Conservation (phyloP, 257 asterid species). For the Linderniella brevidens region DNA sequence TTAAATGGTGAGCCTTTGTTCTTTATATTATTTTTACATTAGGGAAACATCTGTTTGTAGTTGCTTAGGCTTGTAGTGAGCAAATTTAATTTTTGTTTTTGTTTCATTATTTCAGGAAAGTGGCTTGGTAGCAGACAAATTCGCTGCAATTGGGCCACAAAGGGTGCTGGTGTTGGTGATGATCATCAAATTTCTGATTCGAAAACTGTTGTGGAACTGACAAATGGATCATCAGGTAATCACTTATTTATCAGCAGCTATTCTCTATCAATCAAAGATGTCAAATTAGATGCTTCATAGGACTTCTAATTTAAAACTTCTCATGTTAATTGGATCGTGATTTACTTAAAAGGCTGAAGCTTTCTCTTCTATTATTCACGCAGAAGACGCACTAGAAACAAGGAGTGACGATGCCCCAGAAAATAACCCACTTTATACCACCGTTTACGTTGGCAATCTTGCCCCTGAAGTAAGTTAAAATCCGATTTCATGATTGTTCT, state of each 20-base stretch:
- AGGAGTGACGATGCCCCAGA: slow-evolving; percentile 60
- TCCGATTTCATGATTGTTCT: slow-evolving; percentile 1
- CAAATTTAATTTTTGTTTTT: not conserved
- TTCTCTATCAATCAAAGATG: too few species aligned
- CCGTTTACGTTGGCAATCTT: slow-evolving; percentile 76
- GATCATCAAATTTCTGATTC: slow-evolving; percentile 62
- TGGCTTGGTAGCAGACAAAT: slow-evolving; percentile 96
- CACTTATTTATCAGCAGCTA: too few species aligned
- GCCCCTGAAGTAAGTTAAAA: slow-evolving; percentile 49
- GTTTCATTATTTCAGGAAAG: slow-evolving; percentile 33
- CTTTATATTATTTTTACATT: slow-evolving; percentile 1
- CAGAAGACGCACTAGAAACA: slow-evolving; percentile 65
- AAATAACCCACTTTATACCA: slow-evolving; percentile 65
- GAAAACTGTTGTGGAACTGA: slow-evolving; percentile 70
- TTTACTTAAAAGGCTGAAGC: not conserved
- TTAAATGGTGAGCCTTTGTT: slow-evolving; percentile 43
- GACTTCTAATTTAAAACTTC: too few species aligned
- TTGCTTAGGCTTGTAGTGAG: too few species aligned
- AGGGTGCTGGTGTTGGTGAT: slow-evolving; percentile 64
- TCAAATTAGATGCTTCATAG: too few species aligned
- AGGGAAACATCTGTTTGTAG: too few species aligned
- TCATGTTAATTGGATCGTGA: too few species aligned
- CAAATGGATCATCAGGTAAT: slow-evolving; percentile 61
- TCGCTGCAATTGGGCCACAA: slow-evolving; percentile 94
- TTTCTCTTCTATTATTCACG: slow-evolving; percentile 12